Base-by-base conservation (phyloP, 495 filamentous ascomycete genomes). In the Pyrenula massariospora region DNA sequence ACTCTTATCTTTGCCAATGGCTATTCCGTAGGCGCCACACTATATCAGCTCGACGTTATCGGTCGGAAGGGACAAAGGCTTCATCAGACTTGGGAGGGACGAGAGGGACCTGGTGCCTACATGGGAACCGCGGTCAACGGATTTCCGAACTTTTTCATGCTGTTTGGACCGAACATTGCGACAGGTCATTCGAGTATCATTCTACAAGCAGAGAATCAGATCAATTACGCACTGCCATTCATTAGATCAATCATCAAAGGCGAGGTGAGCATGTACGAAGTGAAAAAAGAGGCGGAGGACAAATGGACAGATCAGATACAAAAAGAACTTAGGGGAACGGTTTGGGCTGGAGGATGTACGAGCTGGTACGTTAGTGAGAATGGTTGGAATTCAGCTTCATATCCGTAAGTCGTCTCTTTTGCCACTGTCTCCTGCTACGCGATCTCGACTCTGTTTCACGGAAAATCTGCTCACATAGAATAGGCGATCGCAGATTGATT, bases 81-180 rank as follows among this genome's bases (percentile, higher is more conserved):
- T 23, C 65, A 78, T 24, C 71, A 81, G 49, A 65, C 78, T 0
- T 85, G 80, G 76, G 69, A 77, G 0, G 70, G 75, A 56, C 60
- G 72, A 10, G 81, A 81, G 1, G 80, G 81, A 0, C 65, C 83
- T 0, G 81, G 82, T 57, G 79, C 83, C 3, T 87, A 87, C 63
- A 75, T 79, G 54, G 82, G 82, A 2, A 79, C 78, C 49, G 81
- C 83, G 2, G 72, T 87, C 67, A 79, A 84, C 56, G 74, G 76
- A 0, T 87, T 84, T 63, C 84, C 84, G 0, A 87, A 87, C 56
- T 81, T 86, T 65, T 87, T 87, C 67, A 75, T 84, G 47, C 65
- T 87, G 3, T 80, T 82, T 60, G 84, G 84, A 0, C 84, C 84
- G 0, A 86, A 87, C 57, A 84, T 81, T 0, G 76, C 69, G 0